phyloP scores from a whole-genome alignment of 495 filamentous ascomycete genomes.

The Podospora pseudopauciseta region DNA sequence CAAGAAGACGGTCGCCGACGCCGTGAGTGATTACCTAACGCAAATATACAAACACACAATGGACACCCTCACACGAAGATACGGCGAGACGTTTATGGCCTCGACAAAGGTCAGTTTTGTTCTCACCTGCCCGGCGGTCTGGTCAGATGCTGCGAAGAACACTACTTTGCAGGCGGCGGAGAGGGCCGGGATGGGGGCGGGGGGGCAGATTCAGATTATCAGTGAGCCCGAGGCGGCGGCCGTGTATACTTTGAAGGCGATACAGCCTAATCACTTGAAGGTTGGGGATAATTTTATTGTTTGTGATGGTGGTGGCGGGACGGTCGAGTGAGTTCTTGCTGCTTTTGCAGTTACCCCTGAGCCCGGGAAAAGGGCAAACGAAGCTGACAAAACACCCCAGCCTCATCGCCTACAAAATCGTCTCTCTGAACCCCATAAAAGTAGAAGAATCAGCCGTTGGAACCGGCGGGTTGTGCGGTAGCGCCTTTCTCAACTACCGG shows the following conservation, averaged over 20 bases:
- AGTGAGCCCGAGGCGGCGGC: slow-evolving; percentile 76
- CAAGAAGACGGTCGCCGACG: slow-evolving; percentile 57
- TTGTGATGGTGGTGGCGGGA: slow-evolving; percentile 76
- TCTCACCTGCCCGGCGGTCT: slow-evolving; percentile 76
- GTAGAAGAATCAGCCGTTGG: slow-evolving; percentile 65
- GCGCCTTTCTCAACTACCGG: slow-evolving; percentile 64
- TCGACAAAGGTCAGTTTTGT: slow-evolving; percentile 63
- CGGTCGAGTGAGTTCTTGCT: slow-evolving; percentile 51
- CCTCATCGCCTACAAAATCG: slow-evolving; percentile 66
- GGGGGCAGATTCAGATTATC: slow-evolving; percentile 61
- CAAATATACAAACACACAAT: slow-evolving; percentile 70
- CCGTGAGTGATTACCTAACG: slow-evolving; percentile 64
- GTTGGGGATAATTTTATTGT: slow-evolving; percentile 70
- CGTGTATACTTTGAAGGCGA: slow-evolving; percentile 64
- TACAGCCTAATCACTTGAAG: slow-evolving; percentile 59
- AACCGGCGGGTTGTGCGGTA: slow-evolving; percentile 63
- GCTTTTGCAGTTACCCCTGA: slow-evolving; percentile 11
- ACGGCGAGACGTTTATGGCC: slow-evolving; percentile 59
- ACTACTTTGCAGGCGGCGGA: slow-evolving; percentile 62
- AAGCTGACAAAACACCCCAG: slow-evolving; percentile 31
- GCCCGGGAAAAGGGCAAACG: slow-evolving; percentile 18
- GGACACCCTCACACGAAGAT: slow-evolving; percentile 62
- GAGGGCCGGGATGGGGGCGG: slow-evolving; percentile 61
- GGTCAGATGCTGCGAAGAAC: slow-evolving; percentile 71
- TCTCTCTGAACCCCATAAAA: slow-evolving; percentile 53